phyloP scores from a whole-genome alignment of 176 grass and related monocot genomes.

The bread wheat (Triticum aestivum) region IWGSC_CS_RefSeq_v2.1 NC_057809.1:447712977-447713476 shows the following conservation, averaged over 20 bases:
- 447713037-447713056: not conserved
- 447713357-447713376: constrained; percentile 19
- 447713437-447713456: constrained; percentile 75
- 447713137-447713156: not conserved
- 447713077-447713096: constrained; percentile 7
- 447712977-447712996: not conserved
- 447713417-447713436: constrained; percentile 82
- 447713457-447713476: constrained; percentile 84
- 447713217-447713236: not conserved
- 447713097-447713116: constrained; percentile 8
- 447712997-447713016: not conserved
- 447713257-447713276: not conserved
- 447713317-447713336: not conserved
- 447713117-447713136: not conserved
- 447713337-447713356: not conserved
- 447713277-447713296: not conserved
- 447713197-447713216: not conserved
- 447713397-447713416: constrained; percentile 93
- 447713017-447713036: not conserved
- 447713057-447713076: not conserved
- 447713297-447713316: not conserved
- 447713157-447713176: not conserved
- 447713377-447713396: constrained; percentile 31
- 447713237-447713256: not conserved
- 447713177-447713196: not conserved